Evolutionary conservation across 331 rosid genomes (phyloP), one percentile per base, ranked within the genome.

Genomic region (Quercus tomentella): DNA sequence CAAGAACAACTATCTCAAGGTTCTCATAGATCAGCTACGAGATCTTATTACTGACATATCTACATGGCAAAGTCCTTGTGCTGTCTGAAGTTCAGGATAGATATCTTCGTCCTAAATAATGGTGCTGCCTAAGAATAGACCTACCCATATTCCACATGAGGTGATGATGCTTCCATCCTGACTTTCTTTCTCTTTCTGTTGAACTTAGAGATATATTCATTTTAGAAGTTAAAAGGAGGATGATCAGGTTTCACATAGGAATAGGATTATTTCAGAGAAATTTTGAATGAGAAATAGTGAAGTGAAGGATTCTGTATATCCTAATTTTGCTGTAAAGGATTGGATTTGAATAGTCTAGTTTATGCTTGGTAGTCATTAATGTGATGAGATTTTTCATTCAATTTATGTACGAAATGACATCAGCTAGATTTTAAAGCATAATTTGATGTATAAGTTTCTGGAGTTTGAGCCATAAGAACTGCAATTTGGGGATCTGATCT

Each of bases 21-120:
- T 62, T 84, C 97, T 93, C 69, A 90, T 96, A 70, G 97, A 91
- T 91, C 98, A 93, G 82, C 76, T 91, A 70, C 86, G 97, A 70
- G 90, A 90, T 77, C 94, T 95, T 69, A 78, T 95, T 56, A 72
- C 90, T 20, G 99, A 93, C 87, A 88, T 95, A 83, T 91, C 97
- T 71, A 91, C 93, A 56, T 95, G 99, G 99, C 98, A 93, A 82
- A 95, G 99, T 82, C 97, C 98, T 66, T 88, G 87, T 74, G 86
- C 93, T 4, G 76, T 89, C 71, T 90, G 86, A 94, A 82, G 67
- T 61, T 61, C 43, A 4, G 57, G 25, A 73, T 55, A 58, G 61
- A 76, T 43, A 21, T 67, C 81, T 82, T 58, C 20, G 21, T 75
- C 77, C 52, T 79, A 81, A 52, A 61, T 65, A 37, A 69, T 37